Evolutionary conservation across 192 early-diverging fungal genomes (phyloP).

Genomic region (Mortierella claussenii): DNA sequence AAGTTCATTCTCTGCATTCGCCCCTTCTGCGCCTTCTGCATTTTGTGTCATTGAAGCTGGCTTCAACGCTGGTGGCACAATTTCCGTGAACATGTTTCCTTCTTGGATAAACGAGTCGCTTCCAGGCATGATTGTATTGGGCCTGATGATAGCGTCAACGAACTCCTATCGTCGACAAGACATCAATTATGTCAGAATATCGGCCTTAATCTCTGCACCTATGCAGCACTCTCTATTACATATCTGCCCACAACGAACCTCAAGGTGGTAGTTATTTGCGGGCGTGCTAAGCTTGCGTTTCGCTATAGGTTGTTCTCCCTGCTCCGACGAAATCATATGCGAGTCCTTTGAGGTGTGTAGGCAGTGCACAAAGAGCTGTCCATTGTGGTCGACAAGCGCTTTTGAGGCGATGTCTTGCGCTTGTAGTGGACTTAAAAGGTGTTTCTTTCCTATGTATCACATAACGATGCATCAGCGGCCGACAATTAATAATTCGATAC

Average conservation of each 20-base stretch:
- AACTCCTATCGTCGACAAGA: constrained; percentile 25
- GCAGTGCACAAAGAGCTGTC: constrained; percentile 40
- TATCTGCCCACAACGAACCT: too few species aligned
- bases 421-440: constrained; percentile 7
- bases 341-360: constrained; percentile 3
- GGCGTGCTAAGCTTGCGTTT: background rate
- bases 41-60: constrained; percentile 3
- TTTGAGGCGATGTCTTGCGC: constrained; percentile 9
- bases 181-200: background rate
- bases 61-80: constrained; percentile 20
- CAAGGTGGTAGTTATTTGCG: background rate
- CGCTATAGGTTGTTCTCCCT: background rate
- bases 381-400: constrained; percentile 21
- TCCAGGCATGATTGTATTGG: constrained; percentile 13
- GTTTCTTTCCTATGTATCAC: constrained; percentile 2
- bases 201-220: too few species aligned
- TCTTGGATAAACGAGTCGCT: constrained; percentile 11
- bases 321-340: background rate
- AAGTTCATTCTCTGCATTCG: background rate
- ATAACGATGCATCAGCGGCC: background rate
- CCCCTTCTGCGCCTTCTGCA: constrained; percentile 1
- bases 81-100: constrained; percentile 25
- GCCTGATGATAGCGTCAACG: constrained; percentile 21
- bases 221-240: too few species aligned
- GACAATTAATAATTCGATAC: background rate